Percentiles rank a stretch among this genome's conserved stretches.
Evolutionary conservation across 1,284 basidiomycete genomes (phyloP).

Genomic region (Ustilago esculenta): DNA sequence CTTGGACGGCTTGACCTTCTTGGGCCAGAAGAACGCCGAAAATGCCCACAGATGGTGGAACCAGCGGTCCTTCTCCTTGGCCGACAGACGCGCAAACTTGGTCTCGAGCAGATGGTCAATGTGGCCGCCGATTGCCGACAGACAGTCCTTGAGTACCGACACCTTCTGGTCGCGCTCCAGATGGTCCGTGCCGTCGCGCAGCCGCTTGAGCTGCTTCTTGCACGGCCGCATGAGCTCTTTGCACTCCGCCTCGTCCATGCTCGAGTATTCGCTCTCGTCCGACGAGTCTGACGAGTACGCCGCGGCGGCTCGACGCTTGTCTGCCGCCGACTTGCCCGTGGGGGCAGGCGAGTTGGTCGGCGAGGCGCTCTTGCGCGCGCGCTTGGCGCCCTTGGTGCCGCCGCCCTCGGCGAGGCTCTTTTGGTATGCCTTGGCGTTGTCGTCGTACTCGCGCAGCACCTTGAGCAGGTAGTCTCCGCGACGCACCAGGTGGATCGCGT

Average conservation of each 20-base stretch:
- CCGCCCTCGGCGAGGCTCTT: constrained; percentile 36
- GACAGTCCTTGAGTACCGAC: constrained; percentile 91
- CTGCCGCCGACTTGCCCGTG: constrained; percentile 29
- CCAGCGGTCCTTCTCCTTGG: constrained; percentile 84
- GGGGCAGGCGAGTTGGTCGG: constrained; percentile 46
- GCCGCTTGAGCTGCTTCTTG: constrained; percentile 95
- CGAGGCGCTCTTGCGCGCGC: constrained; percentile 40
- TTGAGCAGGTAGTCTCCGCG: constrained; percentile 93
- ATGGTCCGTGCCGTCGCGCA: constrained; percentile 87
- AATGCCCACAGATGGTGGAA: constrained; percentile 91
- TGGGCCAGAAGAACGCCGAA: constrained; percentile 90
- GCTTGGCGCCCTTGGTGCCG: constrained; percentile 33
- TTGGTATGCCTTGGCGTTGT: constrained; percentile 48
- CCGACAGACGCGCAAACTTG: constrained; percentile 75
- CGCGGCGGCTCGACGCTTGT: constrained; percentile 46
- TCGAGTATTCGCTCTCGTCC: constrained; percentile 68
- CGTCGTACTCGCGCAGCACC: constrained; percentile 81
- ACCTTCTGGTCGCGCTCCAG: constrained; percentile 95
- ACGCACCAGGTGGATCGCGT: constrained; percentile 85
- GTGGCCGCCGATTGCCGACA: constrained; percentile 89
- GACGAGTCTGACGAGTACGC: constrained; percentile 51
- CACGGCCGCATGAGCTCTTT: constrained; percentile 96
- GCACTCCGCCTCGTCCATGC: constrained; percentile 93
- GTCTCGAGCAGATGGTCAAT: constrained; percentile 84
- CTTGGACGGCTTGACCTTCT: constrained; percentile 72